Evolutionary conservation across 805 yeast species (phyloP), one percentile per base, ranked within the genome.

Genomic region (Candida endomychidarum): DNA sequence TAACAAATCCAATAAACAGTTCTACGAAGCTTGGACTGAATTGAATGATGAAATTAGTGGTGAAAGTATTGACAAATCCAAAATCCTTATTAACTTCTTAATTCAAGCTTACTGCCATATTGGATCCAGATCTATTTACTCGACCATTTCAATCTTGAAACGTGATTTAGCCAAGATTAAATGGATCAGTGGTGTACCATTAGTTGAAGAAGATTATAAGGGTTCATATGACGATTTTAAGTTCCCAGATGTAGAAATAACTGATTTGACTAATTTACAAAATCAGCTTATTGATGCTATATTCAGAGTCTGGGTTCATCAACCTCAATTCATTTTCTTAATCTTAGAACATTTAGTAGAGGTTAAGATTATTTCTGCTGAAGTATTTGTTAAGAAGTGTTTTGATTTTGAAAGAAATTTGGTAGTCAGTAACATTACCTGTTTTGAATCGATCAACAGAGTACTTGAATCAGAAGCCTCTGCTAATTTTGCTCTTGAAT

Each of bases 101-200:
- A 72, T 83, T 52, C 91, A 86, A 53, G 71, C 83, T 0, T 72
- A 87, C 37, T 84, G 91, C 33, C 81, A 81, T 50, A 81, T 88
- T 42, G 97, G 98, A 10, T 83, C 88, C 34, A 76, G 97, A 56
- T 90, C 97, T 0, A 74, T 90, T 30, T 86, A 67, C 49, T 69
- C 75, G 1, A 70, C 67, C 22, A 71, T 69, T 10, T 61, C 67
- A 45, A 60, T 69, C 19, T 48, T 69, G 34, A 54, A 63, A 25
- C 58, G 75, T 41, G 75, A 69, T 43, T 50, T 67, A 27, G 61
- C 56, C 36, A 69, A 69, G 48, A 55, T 69, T 48, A 65, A 61
- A 49, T 65, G 49, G 47, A 47, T 66, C 38, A 56, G 65, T 41
- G 74, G 74, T 2, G 48, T 53, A 19, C 41, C 51, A 12, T 57